A percentile compares a stretch with the other conserved stretches of the same genome.
Conservation (phyloP, 208 protist genomes). For the Tritrichomonas musculus region DNA sequence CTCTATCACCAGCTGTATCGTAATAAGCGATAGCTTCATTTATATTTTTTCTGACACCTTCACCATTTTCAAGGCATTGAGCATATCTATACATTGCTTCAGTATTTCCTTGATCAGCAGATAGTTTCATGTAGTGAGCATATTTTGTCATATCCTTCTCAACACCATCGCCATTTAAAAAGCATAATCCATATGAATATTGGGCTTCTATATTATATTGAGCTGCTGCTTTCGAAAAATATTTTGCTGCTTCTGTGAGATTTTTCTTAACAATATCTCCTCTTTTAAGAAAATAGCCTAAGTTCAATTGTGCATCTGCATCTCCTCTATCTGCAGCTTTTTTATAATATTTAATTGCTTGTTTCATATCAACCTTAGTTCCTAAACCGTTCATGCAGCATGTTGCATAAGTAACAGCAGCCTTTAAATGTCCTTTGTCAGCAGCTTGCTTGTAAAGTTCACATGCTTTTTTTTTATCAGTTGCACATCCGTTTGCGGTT, state of each 20-base stretch:
- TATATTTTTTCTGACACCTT: slow-evolving; percentile 1
- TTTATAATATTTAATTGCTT: neutral
- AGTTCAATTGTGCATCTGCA: neutral
- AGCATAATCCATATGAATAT: neutral
- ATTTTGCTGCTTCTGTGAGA: neutral
- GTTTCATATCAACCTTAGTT: neutral
- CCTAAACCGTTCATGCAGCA: neutral
- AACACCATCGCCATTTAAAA: neutral
- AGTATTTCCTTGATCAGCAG: neutral
- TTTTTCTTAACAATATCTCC: neutral
- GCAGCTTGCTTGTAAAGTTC: neutral
- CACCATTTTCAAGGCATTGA: neutral
- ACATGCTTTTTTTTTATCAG: neutral
- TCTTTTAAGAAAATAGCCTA: neutral
- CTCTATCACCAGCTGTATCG: no score
- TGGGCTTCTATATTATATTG: neutral
- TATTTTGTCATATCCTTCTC: neutral
- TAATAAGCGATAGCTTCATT: neutral
- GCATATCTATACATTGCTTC: neutral
- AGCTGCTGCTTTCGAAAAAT: neutral
- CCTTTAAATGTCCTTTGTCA: neutral
- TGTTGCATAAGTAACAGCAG: neutral
- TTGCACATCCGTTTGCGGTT: neutral
- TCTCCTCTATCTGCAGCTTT: neutral
- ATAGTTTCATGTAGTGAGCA: neutral